Evolutionary conservation across 176 grass and related monocot species (phyloP), one percentile per base, ranked within the genome.

Genomic region (Oryza nivara): DNA sequence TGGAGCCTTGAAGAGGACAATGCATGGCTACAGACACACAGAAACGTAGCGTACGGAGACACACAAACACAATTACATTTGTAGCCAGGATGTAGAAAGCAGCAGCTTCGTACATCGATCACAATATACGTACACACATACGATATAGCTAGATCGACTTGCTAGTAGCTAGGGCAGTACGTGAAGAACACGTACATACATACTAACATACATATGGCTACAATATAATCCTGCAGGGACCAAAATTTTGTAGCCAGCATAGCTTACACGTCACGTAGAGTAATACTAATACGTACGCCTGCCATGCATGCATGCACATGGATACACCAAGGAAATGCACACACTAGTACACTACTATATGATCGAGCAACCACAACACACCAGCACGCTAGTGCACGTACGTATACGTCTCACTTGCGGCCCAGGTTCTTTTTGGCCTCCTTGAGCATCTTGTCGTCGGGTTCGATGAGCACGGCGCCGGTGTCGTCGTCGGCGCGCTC

Each of bases 201-300:
- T 30, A 30, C 28, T 28, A 28, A 28, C 6, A 54, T 16, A 7
- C 3, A 45, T 6, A 45, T 32, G 68, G 68, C 84, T 73, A 30
- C 76, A 41, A 41, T 44, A 44, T 11, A 67, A 28, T 14, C 30
- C 30, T 28, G 14, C 56, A 5, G 9, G 17, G 43, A 56, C 82
- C 84, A 80, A 74, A 86, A 80, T 67, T 80, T 52, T 74, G 56
- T 6, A 86, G 84, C 84, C 76, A 51, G 43, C 38, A 36, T 41
- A 41, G 69, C 47, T n/a, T 22, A 10, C 32, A 3, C 30, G 17
- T 3, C 49, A 7, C 47, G 12, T 14, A 49, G 47, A 47, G 30
- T 32, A 32, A 32, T 32, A 32, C 30, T 49, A 14, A 49, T 49
- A 49, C 35, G 35, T 5, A 32, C 46, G 8, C 9, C 9, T 44